A percentile compares a stretch with the other conserved stretches of the same genome.
These are phyloP conservation scores for Trametes coccinea DNA, from an alignment of 768 basidiomycete species.

Conservation along the genomic window DNA sequence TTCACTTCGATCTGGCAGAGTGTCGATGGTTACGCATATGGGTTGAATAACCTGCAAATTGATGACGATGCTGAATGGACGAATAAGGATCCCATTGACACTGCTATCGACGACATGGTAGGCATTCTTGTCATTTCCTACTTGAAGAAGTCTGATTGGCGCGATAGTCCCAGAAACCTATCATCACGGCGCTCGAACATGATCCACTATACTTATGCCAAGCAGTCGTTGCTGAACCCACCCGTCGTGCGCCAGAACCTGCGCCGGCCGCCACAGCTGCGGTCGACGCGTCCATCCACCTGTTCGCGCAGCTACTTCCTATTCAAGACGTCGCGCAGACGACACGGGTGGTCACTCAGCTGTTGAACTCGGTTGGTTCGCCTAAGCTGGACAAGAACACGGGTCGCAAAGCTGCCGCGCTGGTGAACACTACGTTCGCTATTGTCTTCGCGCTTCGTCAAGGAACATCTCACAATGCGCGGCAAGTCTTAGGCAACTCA, in stretches of 20 bases:
- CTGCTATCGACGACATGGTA: constrained; percentile 77
- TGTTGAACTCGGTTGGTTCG: constrained; percentile 68
- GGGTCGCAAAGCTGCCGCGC: constrained; percentile 81
- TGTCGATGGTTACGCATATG: constrained; percentile 89
- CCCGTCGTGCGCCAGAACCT: constrained; percentile 57
- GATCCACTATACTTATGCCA: constrained; percentile 76
- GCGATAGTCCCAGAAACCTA: constrained; percentile 68
- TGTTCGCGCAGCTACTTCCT: constrained; percentile 80
- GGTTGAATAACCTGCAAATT: constrained; percentile 72
- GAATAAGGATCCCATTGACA: constrained; percentile 80
- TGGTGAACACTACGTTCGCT: constrained; percentile 77
- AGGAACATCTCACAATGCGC: constrained; percentile 50
- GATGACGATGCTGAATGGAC: constrained; percentile 41
- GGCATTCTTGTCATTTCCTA: constrained; percentile 24
- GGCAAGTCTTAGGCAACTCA: constrained; percentile 62
- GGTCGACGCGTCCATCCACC: constrained; percentile 85
- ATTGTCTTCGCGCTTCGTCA: constrained; percentile 67
- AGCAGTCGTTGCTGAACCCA: constrained; percentile 37
- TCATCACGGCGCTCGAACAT: constrained; percentile 83
- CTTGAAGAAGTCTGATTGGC: not conserved
- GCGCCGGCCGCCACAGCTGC: constrained; percentile 80
- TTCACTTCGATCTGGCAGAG: constrained; percentile 87
- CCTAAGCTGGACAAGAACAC: constrained; percentile 83
- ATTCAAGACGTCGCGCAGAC: constrained; percentile 68
- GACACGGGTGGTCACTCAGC: constrained; percentile 52